Evolutionary conservation across 2,329 filamentous ascomycete species (phyloP), one percentile per base, ranked within the genome.

Genomic region (Escovopsis sp.): DNA sequence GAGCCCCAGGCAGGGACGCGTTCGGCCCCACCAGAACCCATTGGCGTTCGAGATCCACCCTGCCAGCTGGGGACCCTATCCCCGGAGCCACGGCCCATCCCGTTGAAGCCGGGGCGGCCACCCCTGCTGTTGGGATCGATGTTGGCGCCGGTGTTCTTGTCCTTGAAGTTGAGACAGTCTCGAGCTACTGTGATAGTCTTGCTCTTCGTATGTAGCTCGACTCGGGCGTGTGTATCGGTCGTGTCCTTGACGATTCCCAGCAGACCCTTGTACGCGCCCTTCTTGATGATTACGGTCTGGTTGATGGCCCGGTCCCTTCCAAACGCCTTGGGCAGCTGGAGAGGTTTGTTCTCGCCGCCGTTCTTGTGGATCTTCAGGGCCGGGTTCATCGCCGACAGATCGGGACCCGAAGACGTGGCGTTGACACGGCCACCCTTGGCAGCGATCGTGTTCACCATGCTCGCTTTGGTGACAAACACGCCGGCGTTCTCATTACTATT

Each of bases 241-340:
- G 89, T 83, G 57, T 96, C 89, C 59, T 94, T 95, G 53, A 98
- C 88, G 50, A 95, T 94, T 53, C 91, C 91, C 36, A 96, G 69
- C 36, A 95, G 71, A 44, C 89, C 89, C 64, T 98, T 98, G 68
- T 89, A 87, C 19, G 82, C 79, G 26, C 91, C 91, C 57, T 82
- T 86, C 44, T 80, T 77, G 55, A 96, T 83, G 41, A 82, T 85
- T 37, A 96, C 87, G 1, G 87, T 95, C 65, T 94, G 89, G 36
- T 88, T 88, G 48, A 96, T 79, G 26, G 91, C 72, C 43, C 79
- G 77, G 60, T 98, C 91, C 34, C 87, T 77, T 19, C 82, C 78
- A 53, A 86, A 86, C 41, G 78, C 75, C 59, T 81, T 82, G 35
- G 83, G 83, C 37, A 87, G 87, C 12, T 79, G 73, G 9, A 53